Evolutionary conservation across 1,284 basidiomycete genomes (phyloP), one percentile per base, ranked within the genome.

Genomic region (Athelia psychrophila): DNA sequence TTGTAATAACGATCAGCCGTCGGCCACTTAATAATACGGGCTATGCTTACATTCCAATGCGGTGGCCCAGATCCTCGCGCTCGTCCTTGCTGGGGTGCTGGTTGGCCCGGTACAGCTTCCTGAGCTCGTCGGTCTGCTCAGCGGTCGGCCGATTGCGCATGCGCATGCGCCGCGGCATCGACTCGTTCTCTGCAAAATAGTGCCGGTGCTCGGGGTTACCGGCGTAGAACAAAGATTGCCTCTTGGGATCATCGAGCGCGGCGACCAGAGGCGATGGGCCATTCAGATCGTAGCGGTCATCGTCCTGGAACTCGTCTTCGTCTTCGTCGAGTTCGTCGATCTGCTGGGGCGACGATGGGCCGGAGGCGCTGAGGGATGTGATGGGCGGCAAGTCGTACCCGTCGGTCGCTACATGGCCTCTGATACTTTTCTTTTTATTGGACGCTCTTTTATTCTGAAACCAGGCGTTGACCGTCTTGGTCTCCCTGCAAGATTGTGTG

Each of bases 381-480:
- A 73, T 77, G 58, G 72, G 75, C 38, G 74, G 74, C 51, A 75
- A 54, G 59, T 65, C 67, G 53, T 46, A 50, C 30, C 27, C 13
- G 13, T 30, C 27, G 27, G 13, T 30, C 5, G 13, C 27, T 30
- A 13, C 13, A 13, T 30, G 27, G 27, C 27, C 27, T 56, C 52
- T 54, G 61, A 59, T 49, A 44, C 84, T 79, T 70, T 90, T 90
- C 78, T 90, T 90, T 77, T 88, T 90, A 60, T 81, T 83, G 20
- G 88, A 88, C 15, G 87, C 88, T 52, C 87, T 79, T 75, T 88
- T 90, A 66, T 90, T 90, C 69, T 90, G 88, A 70, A 90, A 90
- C 85, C 86, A 90, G 22, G 87, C 85, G 63, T 88, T 88, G 63
- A 90, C 87, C 2, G 85, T 88, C 76, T 90, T 90, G 66, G 80